Evolutionary conservation across 805 yeast genomes (phyloP), one percentile per base, ranked within the genome.

Genomic region (Suhomyces emberorum): DNA sequence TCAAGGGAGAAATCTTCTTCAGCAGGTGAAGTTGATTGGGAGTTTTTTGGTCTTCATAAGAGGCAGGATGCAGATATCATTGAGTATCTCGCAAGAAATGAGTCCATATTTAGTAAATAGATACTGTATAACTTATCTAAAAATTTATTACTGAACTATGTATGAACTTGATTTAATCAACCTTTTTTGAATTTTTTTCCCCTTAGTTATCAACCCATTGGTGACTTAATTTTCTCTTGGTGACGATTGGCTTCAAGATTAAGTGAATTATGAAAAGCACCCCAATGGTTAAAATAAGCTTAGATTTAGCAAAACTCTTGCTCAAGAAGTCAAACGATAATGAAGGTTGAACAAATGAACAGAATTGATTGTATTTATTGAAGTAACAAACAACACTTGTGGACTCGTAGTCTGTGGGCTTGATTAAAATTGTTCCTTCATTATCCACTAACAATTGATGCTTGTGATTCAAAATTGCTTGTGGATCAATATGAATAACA

Each of bases 331-430:
- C 98, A 60, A 86, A 89, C 26, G 87, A 85, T 28, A 76, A 76
- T 0, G 96, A 86, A 0, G 98, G 96, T 34, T 83, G 74, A 12
- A 84, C 70, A 38, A 78, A 69, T 0, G 95, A 81, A 52, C 89
- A 85, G 63, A 85, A 89, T 5, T 83, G 56, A 53, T 87, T 95
- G 30, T 70, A 59, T 19, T 51, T 42, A 14, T 83, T 86, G 30
- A 78, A 61, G 24, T 74, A 68, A 42, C 93, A 80, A 0, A 85
- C 74, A 14, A 86, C 69, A 2, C 83, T 70, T 0, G 97, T 88
- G 2, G 95, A 85, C 60, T 91, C 98, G 34, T 88, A 65, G 26
- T 76, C 71, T 0, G 97, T 84, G 2, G 63, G 62, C 37, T 45
- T 50, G n/a, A 57, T 47, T 35, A 68, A 48, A 4, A 68, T 51